These are phyloP conservation scores for Mortierella sp. DNA, from an alignment of 371 early-diverging fungal species.

Conservation along the genomic window DNA sequence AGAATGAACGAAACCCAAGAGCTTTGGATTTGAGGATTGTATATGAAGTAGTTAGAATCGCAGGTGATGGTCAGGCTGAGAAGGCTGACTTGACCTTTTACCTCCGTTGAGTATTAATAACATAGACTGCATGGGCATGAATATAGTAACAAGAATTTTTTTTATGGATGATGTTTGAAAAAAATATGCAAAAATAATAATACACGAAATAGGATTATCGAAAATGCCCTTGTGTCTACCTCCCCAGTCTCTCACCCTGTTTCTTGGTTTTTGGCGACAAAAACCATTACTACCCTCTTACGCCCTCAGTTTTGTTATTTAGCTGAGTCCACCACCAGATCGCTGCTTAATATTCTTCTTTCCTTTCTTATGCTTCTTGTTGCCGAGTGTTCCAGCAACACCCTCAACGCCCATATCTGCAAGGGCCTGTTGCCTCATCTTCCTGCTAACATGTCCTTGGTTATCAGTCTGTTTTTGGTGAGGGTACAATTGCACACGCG, in stretches of 20 bases:
- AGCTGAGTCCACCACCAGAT: conserved; percentile 69
- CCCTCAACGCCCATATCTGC: conserved; percentile 60
- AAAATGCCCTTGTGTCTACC: conserved; percentile 3
- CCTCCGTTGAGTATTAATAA: conserved; percentile 30
- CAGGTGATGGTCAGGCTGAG: conserved; percentile 3
- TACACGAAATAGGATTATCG: conserved; percentile 5
- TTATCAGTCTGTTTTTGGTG: conserved; percentile 67
- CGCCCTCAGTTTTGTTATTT: too few relatives aligned
- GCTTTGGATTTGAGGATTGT: conserved; percentile 73
- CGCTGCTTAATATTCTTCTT: conserved; percentile 82
- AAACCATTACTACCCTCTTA: background rate
- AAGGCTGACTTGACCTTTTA: conserved; percentile 49
- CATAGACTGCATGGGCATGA: background rate
- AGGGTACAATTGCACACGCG: conserved; percentile 72
- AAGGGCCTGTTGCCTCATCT: conserved; percentile 36
- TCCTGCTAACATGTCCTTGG: conserved; percentile 52
- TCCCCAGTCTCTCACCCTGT: background rate
- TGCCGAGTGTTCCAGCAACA: conserved; percentile 54
- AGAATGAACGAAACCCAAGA: conserved; percentile 66
- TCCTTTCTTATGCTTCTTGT: conserved; percentile 88
- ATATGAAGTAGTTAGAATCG: conserved; percentile 56
- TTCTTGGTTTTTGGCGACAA: background rate
- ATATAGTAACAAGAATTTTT: background rate
- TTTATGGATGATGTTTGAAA: conserved; percentile 13
- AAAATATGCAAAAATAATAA: conserved; percentile 8